A percentile compares a stretch with the other conserved stretches of the same genome.
Conservation (phyloP, 2,329 filamentous ascomycete species). For the Phialophora expanda region DNA sequence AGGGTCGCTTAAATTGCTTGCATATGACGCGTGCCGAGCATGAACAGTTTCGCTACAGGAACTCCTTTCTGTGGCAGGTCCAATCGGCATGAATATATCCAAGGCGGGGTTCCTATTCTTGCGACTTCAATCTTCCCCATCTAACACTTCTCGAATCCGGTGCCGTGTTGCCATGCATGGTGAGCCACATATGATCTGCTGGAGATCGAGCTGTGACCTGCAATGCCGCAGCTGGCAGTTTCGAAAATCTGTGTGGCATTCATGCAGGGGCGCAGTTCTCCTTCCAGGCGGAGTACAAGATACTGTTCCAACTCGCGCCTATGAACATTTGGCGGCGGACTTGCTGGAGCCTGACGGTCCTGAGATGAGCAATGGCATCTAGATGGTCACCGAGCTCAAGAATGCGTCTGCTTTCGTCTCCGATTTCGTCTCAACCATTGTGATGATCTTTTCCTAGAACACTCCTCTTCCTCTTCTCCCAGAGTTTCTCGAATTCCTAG, state of each 20-base stretch:
- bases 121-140: not conserved
- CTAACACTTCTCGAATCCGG: slow-evolving; percentile 3
- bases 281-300: not conserved
- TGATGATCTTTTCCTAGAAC: not conserved
- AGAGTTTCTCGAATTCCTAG: not conserved
- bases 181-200: not conserved
- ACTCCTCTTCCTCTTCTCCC: not conserved
- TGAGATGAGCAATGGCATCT: not conserved
- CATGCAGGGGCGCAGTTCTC: not conserved
- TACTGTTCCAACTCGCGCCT: not conserved
- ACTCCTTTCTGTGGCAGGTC: not conserved
- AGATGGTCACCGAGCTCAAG: not conserved
- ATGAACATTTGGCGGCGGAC: not conserved
- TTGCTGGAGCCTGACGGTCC: not conserved
- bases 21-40: slow-evolving; percentile 8
- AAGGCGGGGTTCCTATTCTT: slow-evolving; percentile 4
- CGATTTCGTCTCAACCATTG: not conserved
- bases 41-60: not conserved
- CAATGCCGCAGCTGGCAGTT: not conserved
- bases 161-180: not conserved
- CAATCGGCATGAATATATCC: slow-evolving; percentile 4
- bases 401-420: not conserved
- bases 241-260: not conserved
- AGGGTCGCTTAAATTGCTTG: slow-evolving; percentile 10
- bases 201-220: not conserved